Conservation (phyloP, 129 eudicot genomes). For the Lactuca sativa region DNA sequence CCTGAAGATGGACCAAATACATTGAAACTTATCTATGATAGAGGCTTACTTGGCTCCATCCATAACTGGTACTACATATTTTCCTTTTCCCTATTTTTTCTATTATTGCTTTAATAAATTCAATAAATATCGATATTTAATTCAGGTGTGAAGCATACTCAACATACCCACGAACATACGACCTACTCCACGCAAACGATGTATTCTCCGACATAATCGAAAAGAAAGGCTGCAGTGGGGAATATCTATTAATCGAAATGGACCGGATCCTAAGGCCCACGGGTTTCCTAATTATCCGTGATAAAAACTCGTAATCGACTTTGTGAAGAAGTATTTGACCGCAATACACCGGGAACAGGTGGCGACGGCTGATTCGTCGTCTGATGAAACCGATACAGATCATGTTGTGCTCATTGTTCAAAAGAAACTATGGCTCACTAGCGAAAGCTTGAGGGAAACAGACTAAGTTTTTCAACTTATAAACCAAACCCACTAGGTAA, state of each 20-base stretch:
- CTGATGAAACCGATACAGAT: conserved; percentile 75
- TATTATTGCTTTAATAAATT: too few species aligned
- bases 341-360: conserved; percentile 98
- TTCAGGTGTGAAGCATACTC: conserved; percentile 98
- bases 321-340: conserved; percentile 72
- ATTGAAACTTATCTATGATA: conserved; percentile 81
- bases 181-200: conserved; percentile 89
- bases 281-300: conserved; percentile 73
- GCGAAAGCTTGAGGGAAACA: conserved; percentile 67
- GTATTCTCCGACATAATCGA: conserved; percentile 82
- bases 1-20: conserved; percentile 97
- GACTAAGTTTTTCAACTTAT: conserved; percentile 46
- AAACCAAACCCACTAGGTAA: neutral
- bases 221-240: conserved; percentile 91
- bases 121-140: neutral
- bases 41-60: conserved; percentile 90
- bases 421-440: conserved; percentile 95
- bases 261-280: conserved; percentile 95
- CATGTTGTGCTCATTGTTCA: conserved; percentile 77
- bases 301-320: conserved; percentile 68
- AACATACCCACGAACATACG: conserved; percentile 94
- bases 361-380: conserved; percentile 58
- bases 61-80: conserved; percentile 70
- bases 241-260: conserved; percentile 83
- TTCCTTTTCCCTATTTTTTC: neutral